Percentiles rank a stretch among this genome's conserved stretches.
Conservation (phyloP, 257 asterid genomes). For the Solanum etuberosum region DNA sequence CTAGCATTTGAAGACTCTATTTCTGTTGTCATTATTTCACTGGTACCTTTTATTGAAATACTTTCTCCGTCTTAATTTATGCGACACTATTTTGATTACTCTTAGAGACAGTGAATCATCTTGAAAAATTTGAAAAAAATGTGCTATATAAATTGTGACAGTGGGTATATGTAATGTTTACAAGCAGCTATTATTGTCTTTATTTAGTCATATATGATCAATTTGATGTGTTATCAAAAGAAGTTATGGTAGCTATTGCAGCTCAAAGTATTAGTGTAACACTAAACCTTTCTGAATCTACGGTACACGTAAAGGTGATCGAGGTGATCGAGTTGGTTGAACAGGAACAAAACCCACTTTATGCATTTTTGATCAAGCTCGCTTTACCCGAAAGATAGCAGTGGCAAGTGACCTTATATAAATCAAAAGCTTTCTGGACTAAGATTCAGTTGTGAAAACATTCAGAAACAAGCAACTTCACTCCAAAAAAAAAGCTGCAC, state of each 20-base stretch:
- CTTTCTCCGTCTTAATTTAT: background rate
- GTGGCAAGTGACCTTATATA: no score
- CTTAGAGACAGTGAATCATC: background rate
- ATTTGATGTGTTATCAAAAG: background rate
- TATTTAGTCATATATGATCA: background rate
- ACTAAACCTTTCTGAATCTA: background rate
- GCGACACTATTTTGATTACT: background rate
- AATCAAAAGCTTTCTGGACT: background rate
- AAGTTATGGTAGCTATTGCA: background rate
- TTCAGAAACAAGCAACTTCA: background rate
- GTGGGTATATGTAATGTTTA: background rate
- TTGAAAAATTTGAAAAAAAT: background rate
- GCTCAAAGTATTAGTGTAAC: background rate
- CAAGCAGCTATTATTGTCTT: background rate
- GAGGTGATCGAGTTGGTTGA: background rate
- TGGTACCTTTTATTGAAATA: background rate
- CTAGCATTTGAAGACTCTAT: background rate
- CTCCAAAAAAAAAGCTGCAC: conserved; percentile 3
- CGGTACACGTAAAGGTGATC: background rate
- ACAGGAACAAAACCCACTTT: background rate
- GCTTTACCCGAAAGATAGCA: background rate
- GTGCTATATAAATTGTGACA: background rate
- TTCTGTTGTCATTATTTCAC: background rate
- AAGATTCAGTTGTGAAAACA: background rate
- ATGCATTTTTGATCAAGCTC: background rate